Base-by-base conservation (phyloP, 441 rosid species). In the Erodium trifolium region DNA sequence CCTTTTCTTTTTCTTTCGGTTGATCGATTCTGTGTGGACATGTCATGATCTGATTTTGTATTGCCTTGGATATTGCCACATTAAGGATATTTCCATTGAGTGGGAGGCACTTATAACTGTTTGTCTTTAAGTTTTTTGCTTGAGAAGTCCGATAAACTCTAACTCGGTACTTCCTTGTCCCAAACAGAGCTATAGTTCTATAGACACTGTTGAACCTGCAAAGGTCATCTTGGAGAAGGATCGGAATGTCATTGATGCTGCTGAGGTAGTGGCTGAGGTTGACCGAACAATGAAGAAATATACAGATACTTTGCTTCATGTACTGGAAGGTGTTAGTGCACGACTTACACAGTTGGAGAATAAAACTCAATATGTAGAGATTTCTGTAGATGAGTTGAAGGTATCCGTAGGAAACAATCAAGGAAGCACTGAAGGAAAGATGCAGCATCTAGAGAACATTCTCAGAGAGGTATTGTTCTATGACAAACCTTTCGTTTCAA, bases 291-390 rank as follows among this genome's bases (percentile, higher is more conserved):
- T 92, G 86, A 90, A 90, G 86, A 87, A 80, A 67, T 82, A 90
- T 79, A 64, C 78, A 55, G 97, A 92, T 78, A 84, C 73, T 69
- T 72, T 90, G 86, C 49, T 88, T 68, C 86, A 86, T 76, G 86
- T 71, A 13, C 72, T 90, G 77, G 93, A 88, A 76, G 86, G 86
- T 72, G 83, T 92, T 49, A 84, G 93, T 75, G 87, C 93, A 7
- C 86, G 93, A 14, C 76, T 92, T 16, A 87, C 90, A 1, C 98
- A 88, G 73, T 78, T 92, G 78, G 98, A 92, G 81, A 85, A 80
- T 70, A 85, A 93, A 77, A 85, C 86, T 14, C 82, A 82, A 8
- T 72, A 78, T 73, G 84, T 92, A 1, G 96, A 92, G 86, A 77
- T 72, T 65, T 53, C 60, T 4, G 60, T 53, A 1, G 18, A 53